These are phyloP conservation scores for Friedmanniomyces simplex DNA, from an alignment of 495 filamentous ascomycete genomes.

Conservation along the genomic window DNA sequence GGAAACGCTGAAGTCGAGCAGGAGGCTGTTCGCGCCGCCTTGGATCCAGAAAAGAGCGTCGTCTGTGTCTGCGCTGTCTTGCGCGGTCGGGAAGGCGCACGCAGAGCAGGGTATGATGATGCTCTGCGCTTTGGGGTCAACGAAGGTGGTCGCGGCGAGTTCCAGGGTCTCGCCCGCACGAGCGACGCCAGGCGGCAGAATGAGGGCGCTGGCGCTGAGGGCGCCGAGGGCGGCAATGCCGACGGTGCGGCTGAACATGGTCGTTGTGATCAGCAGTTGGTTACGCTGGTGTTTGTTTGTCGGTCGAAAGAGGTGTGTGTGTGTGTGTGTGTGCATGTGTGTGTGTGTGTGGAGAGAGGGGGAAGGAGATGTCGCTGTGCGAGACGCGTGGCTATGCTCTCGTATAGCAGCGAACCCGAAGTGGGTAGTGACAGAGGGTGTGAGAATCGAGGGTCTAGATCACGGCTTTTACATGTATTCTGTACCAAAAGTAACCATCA, in stretches of 20 bases:
- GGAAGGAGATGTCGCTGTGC: no score
- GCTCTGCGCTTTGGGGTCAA: constrained; percentile 6
- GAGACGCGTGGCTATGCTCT: no score
- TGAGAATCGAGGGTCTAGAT: no score
- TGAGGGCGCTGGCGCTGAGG: constrained; percentile 9
- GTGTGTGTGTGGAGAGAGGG: no score
- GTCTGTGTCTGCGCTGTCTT: not conserved
- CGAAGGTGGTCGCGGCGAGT: not conserved
- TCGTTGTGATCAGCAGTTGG: constrained; percentile 2
- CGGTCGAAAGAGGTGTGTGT: no score
- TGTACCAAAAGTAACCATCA: no score
- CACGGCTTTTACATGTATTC: no score
- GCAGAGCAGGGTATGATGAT: constrained; percentile 5
- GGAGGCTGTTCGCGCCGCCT: constrained; percentile 8
- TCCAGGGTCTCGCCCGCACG: not conserved
- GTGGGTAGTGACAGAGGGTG: no score
- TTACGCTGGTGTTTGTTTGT: no score
- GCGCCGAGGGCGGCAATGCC: constrained; percentile 2
- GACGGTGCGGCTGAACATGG: constrained; percentile 12
- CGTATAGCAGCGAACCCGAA: no score
- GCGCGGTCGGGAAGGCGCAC: constrained; percentile 2
- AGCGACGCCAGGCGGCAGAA: constrained; percentile 9
- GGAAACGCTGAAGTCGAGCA: constrained; percentile 8
- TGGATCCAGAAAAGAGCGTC: constrained; percentile 8
- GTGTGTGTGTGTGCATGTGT: no score